A percentile compares a stretch with the other conserved stretches of the same genome.
These are phyloP conservation scores for Cymbopogon flexuosus DNA, from an alignment of 202 grass and related monocot genomes.

Conservation along the genomic window DNA sequence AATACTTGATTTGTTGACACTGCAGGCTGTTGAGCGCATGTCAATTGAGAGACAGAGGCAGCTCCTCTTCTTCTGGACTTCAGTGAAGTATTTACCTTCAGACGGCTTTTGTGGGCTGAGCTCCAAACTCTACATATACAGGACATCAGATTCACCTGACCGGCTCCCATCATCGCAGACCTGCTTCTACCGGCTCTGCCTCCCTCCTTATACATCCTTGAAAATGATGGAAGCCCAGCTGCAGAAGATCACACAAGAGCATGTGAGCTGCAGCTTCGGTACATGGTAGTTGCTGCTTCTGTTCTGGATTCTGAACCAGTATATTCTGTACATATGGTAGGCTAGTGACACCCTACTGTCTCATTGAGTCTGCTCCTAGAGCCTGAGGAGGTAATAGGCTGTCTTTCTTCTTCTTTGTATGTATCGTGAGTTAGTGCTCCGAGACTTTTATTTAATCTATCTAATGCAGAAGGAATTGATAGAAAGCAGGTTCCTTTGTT, in stretches of 20 bases:
- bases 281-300: slow-evolving; percentile 45
- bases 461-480: slow-evolving; percentile 48
- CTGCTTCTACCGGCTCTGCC: slow-evolving; percentile 93
- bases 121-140: slow-evolving; percentile 91
- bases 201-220: slow-evolving; percentile 59
- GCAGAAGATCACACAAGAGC: slow-evolving; percentile 77
- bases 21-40: slow-evolving; percentile 73
- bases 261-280: slow-evolving; percentile 90
- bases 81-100: slow-evolving; percentile 81
- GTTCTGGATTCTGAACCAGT: slow-evolving; percentile 18
- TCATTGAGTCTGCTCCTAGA: slow-evolving; percentile 28
- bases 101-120: slow-evolving; percentile 85
- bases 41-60: slow-evolving; percentile 60
- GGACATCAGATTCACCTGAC: slow-evolving; percentile 53
- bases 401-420: slow-evolving; percentile 14
- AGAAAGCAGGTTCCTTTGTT: slow-evolving; percentile 31
- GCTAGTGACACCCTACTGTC: slow-evolving; percentile 21
- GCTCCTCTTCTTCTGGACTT: slow-evolving; percentile 96
- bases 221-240: slow-evolving; percentile 57
- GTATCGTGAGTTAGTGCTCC: slow-evolving; percentile 16
- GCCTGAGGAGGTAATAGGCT: slow-evolving; percentile 33
- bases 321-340: slow-evolving; percentile 54
- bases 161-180: slow-evolving; percentile 81
- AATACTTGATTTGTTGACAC: slow-evolving; percentile 6
- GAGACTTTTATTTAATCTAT: slow-evolving; percentile 16